Evolutionary conservation across 2,329 filamentous ascomycete species (phyloP), one percentile per base, ranked within the genome.

Genomic region (Pleomassaria siparia): DNA sequence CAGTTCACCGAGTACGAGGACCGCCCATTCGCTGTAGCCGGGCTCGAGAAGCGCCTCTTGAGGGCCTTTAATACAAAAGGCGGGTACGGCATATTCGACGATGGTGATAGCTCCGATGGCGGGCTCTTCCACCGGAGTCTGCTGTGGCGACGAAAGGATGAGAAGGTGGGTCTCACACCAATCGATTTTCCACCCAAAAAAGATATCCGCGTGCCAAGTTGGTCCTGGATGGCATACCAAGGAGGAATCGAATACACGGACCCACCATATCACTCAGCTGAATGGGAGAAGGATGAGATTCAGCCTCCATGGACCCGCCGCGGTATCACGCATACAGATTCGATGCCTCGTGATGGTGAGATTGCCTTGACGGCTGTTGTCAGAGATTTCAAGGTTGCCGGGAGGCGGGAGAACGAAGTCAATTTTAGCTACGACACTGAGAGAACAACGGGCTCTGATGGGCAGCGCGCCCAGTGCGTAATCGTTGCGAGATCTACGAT

Each of bases 261-360:
- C 9, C 42, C 46, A 7, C 24, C 29, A 1, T 59, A 49, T n/a
- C n/a, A 28, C 2, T n/a, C 26, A 2, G 42, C 35, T 2, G 50
- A 55, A 9, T 60, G 57, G 57, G 35, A 55, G 33, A 44, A 53
- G 2, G 10, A 55, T 26, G 47, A 53, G 1, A 12, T 59, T 6
- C 20, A 45, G 35, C 35, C 50, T 3, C 43, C 47, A 3, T 51
- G 50, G 44, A 39, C 24, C 20, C 10, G 15, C 4, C 24, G 15
- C 22, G 32, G n/a, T 12, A n/a, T 15, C 4, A 43, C 11, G 28
- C 28, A 22, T 30, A 20, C 35, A 15, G 35, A 39, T 25, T 16
- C 25, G 5, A 39, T 11, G n/a, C 15, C 5, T 18, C 7, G 6
- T 7, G 22, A 43, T 16, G 30, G 21, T 11, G 44, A 47, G 2